Percentiles rank a stretch among this genome's conserved stretches.
Conservation (phyloP, 2,329 filamentous ascomycete genomes). For the Trichoderma sp. region DNA sequence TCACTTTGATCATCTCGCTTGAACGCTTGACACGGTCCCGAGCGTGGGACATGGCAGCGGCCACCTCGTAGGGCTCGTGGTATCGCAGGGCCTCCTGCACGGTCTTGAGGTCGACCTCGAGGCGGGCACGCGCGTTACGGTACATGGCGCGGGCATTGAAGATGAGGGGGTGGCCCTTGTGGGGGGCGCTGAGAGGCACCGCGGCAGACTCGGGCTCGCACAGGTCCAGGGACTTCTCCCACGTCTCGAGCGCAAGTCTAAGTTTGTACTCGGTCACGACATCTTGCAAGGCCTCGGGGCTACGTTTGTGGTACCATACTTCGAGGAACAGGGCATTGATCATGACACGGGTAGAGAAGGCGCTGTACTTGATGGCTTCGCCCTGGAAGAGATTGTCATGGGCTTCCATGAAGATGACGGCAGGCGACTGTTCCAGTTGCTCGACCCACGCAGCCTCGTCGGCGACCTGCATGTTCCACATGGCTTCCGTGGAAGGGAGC, state of each 20-base stretch:
- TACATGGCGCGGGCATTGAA: constrained; percentile 99
- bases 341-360: constrained; percentile 96
- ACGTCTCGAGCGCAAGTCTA: constrained; percentile 92
- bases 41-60: constrained; percentile 92
- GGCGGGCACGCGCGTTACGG: constrained; percentile 85
- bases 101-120: constrained; percentile 93
- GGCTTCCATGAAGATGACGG: constrained; percentile 87
- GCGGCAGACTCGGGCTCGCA: constrained; percentile 89
- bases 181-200: constrained; percentile 87
- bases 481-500: constrained; percentile 86
- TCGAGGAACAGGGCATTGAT: constrained; percentile 98
- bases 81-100: constrained; percentile 96
- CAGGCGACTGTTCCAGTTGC: constrained; percentile 67
- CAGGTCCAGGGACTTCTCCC: constrained; percentile 92
- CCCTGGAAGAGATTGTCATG: constrained; percentile 96
- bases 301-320: constrained; percentile 98
- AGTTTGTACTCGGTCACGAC: constrained; percentile 99
- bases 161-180: constrained; percentile 93
- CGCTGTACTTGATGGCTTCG: constrained; percentile 86
- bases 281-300: constrained; percentile 94
- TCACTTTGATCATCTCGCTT: constrained; percentile 97
- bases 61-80: constrained; percentile 96
- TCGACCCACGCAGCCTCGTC: constrained; percentile 87
- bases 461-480: constrained; percentile 83
- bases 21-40: constrained; percentile 93